Base-by-base conservation (phyloP, 1,284 basidiomycete species). In the Calocybe gambosa region DNA sequence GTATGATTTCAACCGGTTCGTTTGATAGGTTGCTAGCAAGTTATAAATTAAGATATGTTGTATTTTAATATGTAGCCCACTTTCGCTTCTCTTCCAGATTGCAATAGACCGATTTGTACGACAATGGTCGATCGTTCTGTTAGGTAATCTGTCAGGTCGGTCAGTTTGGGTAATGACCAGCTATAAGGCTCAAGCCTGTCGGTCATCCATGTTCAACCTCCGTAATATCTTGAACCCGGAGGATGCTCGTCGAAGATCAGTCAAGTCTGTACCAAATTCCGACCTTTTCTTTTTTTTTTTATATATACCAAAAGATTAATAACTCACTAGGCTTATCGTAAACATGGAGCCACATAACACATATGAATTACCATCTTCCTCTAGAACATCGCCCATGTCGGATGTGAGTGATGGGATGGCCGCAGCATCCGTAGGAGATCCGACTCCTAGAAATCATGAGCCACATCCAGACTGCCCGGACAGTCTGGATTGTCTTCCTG, bases 401-500 rank as follows among this genome's bases (percentile, higher is more conserved):
- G 62, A 59, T 29, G 50, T 54, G 19, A 63, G 60, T 44, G 62
- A 63, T 15, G 57, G 55, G 28, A 43, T 57, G 18, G 50, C 55
- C 5, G 42, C 47, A 15, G 56, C 55, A 31, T 47, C 45, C 50
- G 52, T 20, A 43, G 54, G 58, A 34, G 58, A 59, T 31, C 55
- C 57, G 31, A 57, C 54, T 21, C 52, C 58, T 20, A 56, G 62
- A 35, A 69, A 74, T 46, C 83, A 85, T 58, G 69, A 74, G 52
- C 67, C 73, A 16, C 86, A 89, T 60, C 77, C 77, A 19, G 75
- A 84, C 58, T 89, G 85, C 56, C 85, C 85, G 39, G 78, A 88
- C 60, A 80, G 80, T 39, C 73, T 89, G 35, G 74, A 74, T 36
- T 89, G 85, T 63, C 73, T 89, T 31, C 83, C 84, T 31, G 82